Evolutionary conservation across 2,329 filamentous ascomycete genomes (phyloP).

Genomic region (Fusarium equiseti): DNA sequence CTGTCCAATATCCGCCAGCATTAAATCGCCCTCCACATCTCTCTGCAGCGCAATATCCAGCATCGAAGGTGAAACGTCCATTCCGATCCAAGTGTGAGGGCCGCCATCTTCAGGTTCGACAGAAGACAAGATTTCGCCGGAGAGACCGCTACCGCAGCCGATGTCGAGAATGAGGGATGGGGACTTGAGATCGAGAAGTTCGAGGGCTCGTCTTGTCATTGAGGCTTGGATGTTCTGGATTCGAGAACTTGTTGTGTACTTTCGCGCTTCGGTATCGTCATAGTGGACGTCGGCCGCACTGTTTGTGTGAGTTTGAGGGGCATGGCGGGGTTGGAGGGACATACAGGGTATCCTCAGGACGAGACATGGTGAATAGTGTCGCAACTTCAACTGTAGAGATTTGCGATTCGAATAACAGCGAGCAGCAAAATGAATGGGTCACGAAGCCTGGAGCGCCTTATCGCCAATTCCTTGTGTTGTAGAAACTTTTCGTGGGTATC

Average conservation of each 20-base stretch:
- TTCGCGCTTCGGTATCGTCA: conserved; percentile 93
- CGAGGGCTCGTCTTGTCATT: conserved; percentile 94
- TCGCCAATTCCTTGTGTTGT: conserved; percentile 29
- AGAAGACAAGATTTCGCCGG: conserved; percentile 91
- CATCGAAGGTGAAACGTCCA: conserved; percentile 97
- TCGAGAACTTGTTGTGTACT: conserved; percentile 96
- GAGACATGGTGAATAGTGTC: conserved; percentile 77
- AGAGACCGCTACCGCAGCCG: conserved; percentile 95
- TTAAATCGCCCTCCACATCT: conserved; percentile 92
- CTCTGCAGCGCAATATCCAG: conserved; percentile 92
- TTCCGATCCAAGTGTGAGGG: conserved; percentile 95
- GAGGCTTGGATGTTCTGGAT: conserved; percentile 95
- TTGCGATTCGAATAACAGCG: not conserved
- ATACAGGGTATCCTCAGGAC: conserved; percentile 94
- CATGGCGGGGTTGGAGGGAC: conserved; percentile 48
- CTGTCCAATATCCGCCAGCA: conserved; percentile 95
- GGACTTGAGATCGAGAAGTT: conserved; percentile 82
- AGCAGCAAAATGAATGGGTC: not conserved
- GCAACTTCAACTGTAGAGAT: not conserved
- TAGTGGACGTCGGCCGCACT: conserved; percentile 98
- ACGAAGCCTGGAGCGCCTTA: conserved; percentile 10
- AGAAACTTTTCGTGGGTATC: conserved; percentile 47
- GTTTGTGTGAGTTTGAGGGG: conserved; percentile 45
- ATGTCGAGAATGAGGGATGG: conserved; percentile 94
- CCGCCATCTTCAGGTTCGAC: conserved; percentile 77